Base-by-base conservation (phyloP, 164 flowering plant species). In the Vitis cinerea region DNA sequence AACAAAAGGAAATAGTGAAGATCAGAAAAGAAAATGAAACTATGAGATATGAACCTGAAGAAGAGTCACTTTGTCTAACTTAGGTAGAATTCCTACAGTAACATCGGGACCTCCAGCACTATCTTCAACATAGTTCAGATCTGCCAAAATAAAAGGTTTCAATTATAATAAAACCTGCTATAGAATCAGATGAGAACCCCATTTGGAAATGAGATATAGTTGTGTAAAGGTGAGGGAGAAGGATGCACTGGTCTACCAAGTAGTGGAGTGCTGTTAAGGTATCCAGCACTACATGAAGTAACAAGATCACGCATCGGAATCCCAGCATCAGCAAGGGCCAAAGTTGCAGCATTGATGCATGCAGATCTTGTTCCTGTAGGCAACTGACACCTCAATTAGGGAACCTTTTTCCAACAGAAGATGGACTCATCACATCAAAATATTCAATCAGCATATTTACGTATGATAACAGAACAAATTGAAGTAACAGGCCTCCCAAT, bases 241-340 rank as follows among this genome's bases (percentile, higher is more conserved):
- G 2, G 13, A 44, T 72, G 16, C n/a, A 64, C 17, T 52, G 23
- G 74, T 49, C 68, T 83, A 95, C 99, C 99, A 50, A 95, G 93
- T 48, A 95, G 83, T 65, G 99, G 88, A 61, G 94, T 91, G 78
- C 87, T 85, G 68, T 91, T 90, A 67, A 95, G 97, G 75, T 86
- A 95, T 71, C 99, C 97, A 67, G 97, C 88, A 84, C 93, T 85
- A 71, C 98, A 95, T 3, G 99, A 95, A 57, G 98, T 91, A 29
- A 88, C 91, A 67, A 95, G 74, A 82, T 95, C 98, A 59, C 88
- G 86, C 99, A 95, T 93, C 16, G 98, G 99, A 69, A 95, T 90
- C 51, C 98, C 99, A 66, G 98, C 98, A 91, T 93, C 99, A 72
- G 98, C 94, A 65, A 95, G 92, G 69, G 99, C 99, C 84, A 95